Base-by-base conservation (phyloP, 352 stramenopile species). In the Aphanomyces invadans region DNA sequence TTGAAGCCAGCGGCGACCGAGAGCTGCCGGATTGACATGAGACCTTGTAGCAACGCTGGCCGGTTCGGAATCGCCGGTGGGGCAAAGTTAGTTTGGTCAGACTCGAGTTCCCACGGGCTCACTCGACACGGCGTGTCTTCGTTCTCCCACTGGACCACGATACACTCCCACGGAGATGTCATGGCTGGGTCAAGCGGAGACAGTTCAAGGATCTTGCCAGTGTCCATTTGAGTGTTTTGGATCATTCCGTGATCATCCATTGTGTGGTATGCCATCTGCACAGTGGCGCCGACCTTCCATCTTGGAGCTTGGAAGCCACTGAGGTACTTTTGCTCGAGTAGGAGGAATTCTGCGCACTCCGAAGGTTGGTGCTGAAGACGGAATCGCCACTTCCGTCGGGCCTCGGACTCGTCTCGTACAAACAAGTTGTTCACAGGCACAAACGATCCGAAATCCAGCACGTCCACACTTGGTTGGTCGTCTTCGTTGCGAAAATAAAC, bases 311-410 rank as follows among this genome's bases (percentile, higher is more conserved):
- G 79, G n/a, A 96, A 79, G 17, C 86, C 86, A 48, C 71, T 86
- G 44, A 92, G 84, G 48, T 88, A 95, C 5, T 80, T 69, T 56
- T 94, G 81, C 57, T 92, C 80, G n/a, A 95, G 69, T 29, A 96
- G 74, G 28, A 96, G 53, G 51, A 95, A 96, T 51, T 94, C 92
- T 3, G 86, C 79, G 10, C 89, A 73, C 49, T 94, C 81, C 65
- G 92, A 83, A 4, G 86, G 83, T 44, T 91, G 86, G 42, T 86
- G 89, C 28, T 78, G 32, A 32, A 92, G 33, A 55, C 84, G 87
- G 66, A 96, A 89, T n/a, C 60, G 60, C 29, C 33, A 52, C 49
- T 69, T 70, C 42, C 81, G 82, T 15, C 81, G 76, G 49, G 76
- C 51, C 10, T 77, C 78, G 12, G 75, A 64, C 12, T 75, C 71